These are phyloP conservation scores for Kwoniella newhampshirensis DNA, from an alignment of 768 basidiomycete genomes.

Conservation along the genomic window DNA sequence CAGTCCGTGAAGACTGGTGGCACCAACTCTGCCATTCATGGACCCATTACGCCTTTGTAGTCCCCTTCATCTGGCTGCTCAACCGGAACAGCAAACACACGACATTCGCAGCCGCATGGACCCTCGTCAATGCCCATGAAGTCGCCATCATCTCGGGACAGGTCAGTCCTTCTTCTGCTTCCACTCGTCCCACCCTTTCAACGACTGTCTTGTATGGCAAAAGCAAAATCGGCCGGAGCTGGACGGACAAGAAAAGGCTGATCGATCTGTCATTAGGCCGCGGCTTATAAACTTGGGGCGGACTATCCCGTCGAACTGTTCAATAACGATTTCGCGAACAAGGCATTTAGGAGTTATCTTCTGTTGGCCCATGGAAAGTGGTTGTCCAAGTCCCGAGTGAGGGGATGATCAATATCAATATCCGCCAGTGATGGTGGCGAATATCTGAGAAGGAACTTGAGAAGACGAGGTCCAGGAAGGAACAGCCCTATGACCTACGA, in stretches of 20 bases:
- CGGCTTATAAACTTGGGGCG: constrained; percentile 55
- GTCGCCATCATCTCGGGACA: constrained; percentile 50
- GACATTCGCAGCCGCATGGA: constrained; percentile 55
- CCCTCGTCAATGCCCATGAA: constrained; percentile 56
- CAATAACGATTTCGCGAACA: constrained; percentile 53
- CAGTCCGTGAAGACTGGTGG: constrained; percentile 55
- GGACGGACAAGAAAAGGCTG: too few species aligned
- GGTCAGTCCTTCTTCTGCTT: constrained; percentile 7
- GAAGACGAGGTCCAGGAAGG: too few species aligned
- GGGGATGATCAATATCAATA: too few species aligned
- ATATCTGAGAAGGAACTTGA: too few species aligned
- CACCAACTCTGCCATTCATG: constrained; percentile 53
- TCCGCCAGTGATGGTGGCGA: too few species aligned
- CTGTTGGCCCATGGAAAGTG: constrained; percentile 49
- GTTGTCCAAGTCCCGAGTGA: constrained; percentile 39
- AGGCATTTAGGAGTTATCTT: constrained; percentile 52
- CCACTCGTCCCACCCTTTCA: background rate
- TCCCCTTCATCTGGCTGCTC: constrained; percentile 54
- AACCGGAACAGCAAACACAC: constrained; percentile 52
- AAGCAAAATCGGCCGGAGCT: too few species aligned
- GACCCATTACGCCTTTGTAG: constrained; percentile 53
- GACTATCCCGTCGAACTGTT: constrained; percentile 54
- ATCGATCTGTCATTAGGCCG: constrained; percentile 41
- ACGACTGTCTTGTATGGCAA: too few species aligned
- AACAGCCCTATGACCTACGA: too few species aligned